Evolutionary conservation across 306 rosid genomes (phyloP), one percentile per base, ranked within the genome.

Genomic region (Cotoneaster glaucophyllus): DNA sequence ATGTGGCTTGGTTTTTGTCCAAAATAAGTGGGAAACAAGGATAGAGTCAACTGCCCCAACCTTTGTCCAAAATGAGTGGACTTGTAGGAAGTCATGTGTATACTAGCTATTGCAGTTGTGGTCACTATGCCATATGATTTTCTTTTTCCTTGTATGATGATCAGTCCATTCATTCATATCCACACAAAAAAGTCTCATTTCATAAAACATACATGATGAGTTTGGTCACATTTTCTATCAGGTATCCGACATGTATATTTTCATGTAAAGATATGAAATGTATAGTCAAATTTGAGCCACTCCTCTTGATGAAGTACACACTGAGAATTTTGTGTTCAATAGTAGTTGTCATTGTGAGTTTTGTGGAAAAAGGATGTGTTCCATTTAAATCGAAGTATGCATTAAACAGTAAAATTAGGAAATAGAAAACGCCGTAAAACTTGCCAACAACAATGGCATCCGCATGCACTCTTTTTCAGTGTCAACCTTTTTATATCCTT

Each of bases 21-120:
- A 86, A 64, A 78, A 74, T 59, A 63, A 82, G 91, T 86, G 86
- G 91, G 74, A 83, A 78, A 80, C 88, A 84, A 74, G 57, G 66
- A 37, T 45, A 75, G 32, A 73, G 89, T 83, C 87, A 87, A 86
- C 90, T 80, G 57, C 70, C 32, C 64, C 81, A 75, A 67, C 67
- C 67, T 44, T 59, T 18, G 41, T 3, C 18, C 67, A 11, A 71
- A 37, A 22, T 63, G 29, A 52, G 77, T 81, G 84, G 76, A 62
- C 24, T 28, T 71, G 21, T 48, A 18, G 54, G 54, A 48, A 48
- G 6, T 48, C 54, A 48, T 48, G 21, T 48, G 14, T 48, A 48
- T 48, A 48, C 21, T 48, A 48, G 54, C 62, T 67, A 63, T 65
- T 50, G 79, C 34, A 50, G 5, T 68, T 74, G 76, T 54, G 52